phyloP scores from a whole-genome alignment of 2,329 filamentous ascomycete genomes.

The Nectriaceae sp. region DNA sequence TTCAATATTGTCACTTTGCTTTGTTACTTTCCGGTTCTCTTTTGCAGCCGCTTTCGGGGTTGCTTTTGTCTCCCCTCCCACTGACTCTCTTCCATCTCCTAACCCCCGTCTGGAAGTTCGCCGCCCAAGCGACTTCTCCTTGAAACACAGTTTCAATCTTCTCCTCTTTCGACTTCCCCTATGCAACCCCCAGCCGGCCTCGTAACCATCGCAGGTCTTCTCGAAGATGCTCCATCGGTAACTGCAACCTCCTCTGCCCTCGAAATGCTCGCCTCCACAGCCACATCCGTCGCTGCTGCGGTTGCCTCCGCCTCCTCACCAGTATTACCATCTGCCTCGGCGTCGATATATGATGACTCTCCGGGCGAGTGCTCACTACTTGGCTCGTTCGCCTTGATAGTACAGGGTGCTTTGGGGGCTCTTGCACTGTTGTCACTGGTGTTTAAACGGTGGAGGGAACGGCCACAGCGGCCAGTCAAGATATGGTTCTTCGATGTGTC shows the following conservation, averaged over 20 bases:
- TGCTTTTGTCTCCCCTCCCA: too few relatives aligned
- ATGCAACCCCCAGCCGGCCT: slow-evolving; percentile 27
- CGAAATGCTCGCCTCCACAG: slow-evolving; percentile 31
- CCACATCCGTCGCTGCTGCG: slow-evolving; percentile 31
- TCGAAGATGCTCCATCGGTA: slow-evolving; percentile 26
- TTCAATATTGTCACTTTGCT: too few relatives aligned
- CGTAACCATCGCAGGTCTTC: slow-evolving; percentile 16
- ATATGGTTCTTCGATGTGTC: slow-evolving; percentile 98
- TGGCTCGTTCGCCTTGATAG: slow-evolving; percentile 85
- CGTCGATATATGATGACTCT: slow-evolving; percentile 37
- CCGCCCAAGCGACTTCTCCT: too few relatives aligned
- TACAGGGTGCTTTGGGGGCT: slow-evolving; percentile 83
- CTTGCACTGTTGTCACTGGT: slow-evolving; percentile 85
- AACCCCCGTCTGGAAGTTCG: too few relatives aligned
- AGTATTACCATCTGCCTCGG: neutral
- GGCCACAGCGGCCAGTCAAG: slow-evolving; percentile 87
- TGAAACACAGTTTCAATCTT: slow-evolving; percentile 9
- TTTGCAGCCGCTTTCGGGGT: too few relatives aligned
- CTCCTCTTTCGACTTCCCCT: neutral
- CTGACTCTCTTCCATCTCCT: neutral
- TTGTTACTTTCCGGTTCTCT: too few relatives aligned
- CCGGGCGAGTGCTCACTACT: slow-evolving; percentile 83
- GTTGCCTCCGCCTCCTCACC: slow-evolving; percentile 24
- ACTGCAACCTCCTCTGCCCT: slow-evolving; percentile 19
- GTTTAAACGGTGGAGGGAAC: slow-evolving; percentile 89